These are phyloP conservation scores for Pelargonium citronellum DNA, from an alignment of 441 rosid species.

Conservation along the genomic window DNA sequence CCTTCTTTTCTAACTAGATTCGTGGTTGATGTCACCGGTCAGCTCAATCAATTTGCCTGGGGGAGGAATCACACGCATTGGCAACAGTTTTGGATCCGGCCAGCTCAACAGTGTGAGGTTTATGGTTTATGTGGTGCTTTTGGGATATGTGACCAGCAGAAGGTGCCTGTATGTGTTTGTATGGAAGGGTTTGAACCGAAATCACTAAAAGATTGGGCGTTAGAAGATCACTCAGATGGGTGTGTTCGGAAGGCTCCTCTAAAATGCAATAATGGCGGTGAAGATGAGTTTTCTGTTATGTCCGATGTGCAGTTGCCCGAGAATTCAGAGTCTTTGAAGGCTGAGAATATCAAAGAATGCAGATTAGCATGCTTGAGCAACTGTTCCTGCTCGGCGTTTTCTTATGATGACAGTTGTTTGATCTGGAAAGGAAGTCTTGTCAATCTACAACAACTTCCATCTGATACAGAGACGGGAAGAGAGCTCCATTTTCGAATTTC, in stretches of 20 bases:
- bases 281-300: constrained; percentile 14
- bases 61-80: background rate
- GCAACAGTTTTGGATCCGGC: constrained; percentile 19
- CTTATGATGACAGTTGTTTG: constrained; percentile 17
- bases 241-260: constrained; percentile 16
- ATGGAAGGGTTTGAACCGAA: constrained; percentile 23
- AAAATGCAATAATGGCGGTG: constrained; percentile 11
- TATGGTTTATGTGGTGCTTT: constrained; percentile 25
- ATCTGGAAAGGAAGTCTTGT: constrained; percentile 23
- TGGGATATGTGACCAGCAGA: constrained; percentile 19
- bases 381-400: constrained; percentile 27
- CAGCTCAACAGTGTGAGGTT: constrained; percentile 20
- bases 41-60: constrained; percentile 14
- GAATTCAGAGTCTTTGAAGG: constrained; percentile 11
- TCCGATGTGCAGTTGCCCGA: background rate
- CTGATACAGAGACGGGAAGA: constrained; percentile 1
- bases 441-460: background rate
- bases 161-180: constrained; percentile 12
- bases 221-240: constrained; percentile 16
- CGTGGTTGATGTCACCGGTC: constrained; percentile 17
- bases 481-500: constrained; percentile 18
- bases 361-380: constrained; percentile 21
- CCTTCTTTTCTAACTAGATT: constrained; percentile 20
- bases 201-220: constrained; percentile 1
- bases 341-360: constrained; percentile 13